Conservation (phyloP, 352 stramenopile genomes). For the Phytophthora pluvialis region DNA sequence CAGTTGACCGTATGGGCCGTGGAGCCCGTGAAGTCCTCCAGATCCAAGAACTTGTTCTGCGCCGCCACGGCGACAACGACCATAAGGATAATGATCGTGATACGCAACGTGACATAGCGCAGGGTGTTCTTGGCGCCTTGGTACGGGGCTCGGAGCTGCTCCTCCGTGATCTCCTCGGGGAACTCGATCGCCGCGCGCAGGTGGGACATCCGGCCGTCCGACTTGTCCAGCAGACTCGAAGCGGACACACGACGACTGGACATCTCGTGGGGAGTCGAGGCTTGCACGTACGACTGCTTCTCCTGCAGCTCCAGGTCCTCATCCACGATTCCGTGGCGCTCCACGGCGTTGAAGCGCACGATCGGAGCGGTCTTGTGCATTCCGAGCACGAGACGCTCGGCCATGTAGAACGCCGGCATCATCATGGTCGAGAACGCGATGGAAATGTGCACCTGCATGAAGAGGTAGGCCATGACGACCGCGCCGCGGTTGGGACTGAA, state of each 20-base stretch:
- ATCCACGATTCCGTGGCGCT: slow-evolving; percentile 26
- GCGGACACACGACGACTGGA: slow-evolving; percentile 7
- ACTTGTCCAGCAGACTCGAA: slow-evolving; percentile 20
- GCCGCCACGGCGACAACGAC: slow-evolving; percentile 16
- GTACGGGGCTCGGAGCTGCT: slow-evolving; percentile 37
- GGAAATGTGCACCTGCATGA: slow-evolving; percentile 52
- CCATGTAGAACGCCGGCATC: slow-evolving; percentile 53
- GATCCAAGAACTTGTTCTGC: slow-evolving; percentile 26
- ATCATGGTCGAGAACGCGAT: slow-evolving; percentile 58
- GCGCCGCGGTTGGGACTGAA: slow-evolving; percentile 47
- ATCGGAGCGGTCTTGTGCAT: slow-evolving; percentile 38
- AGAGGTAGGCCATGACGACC: slow-evolving; percentile 51
- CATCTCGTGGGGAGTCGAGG: slow-evolving; percentile 3
- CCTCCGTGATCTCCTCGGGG: slow-evolving; percentile 21
- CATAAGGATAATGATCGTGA: slow-evolving; percentile 24
- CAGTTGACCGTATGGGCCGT: slow-evolving; percentile 56
- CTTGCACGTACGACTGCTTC: slow-evolving; percentile 17
- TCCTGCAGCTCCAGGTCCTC: slow-evolving; percentile 27
- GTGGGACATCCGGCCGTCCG: slow-evolving; percentile 23
- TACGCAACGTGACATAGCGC: slow-evolving; percentile 39
- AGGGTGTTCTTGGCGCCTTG: slow-evolving; percentile 39
- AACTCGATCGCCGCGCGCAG: slow-evolving; percentile 22
- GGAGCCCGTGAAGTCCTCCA: slow-evolving; percentile 49
- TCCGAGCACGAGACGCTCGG: slow-evolving; percentile 19
- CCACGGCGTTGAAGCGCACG: slow-evolving; percentile 21